Conservation (phyloP, 768 basidiomycete species). For the Pleurotus ostreatus region DNA sequence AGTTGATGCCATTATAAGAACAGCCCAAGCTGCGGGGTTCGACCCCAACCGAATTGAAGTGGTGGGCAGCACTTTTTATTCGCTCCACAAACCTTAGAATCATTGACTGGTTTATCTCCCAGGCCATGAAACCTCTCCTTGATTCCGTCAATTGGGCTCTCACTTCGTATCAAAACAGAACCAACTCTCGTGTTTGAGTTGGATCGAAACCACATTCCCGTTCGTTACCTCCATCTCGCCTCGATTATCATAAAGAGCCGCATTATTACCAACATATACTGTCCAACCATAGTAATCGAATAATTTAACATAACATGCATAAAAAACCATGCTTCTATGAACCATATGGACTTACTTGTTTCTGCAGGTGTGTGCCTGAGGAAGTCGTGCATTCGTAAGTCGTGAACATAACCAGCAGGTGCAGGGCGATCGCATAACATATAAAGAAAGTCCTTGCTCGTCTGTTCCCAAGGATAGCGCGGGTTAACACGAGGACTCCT, state of each 20-base stretch:
- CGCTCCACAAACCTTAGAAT: neutral
- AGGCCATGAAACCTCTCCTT: constrained; percentile 78
- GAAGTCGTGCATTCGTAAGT: constrained; percentile 68
- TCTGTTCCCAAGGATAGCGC: constrained; percentile 83
- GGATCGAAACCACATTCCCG: constrained; percentile 9
- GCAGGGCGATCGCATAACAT: constrained; percentile 76
- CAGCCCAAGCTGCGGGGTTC: constrained; percentile 56
- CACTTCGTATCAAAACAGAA: constrained; percentile 42
- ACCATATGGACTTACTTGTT: constrained; percentile 46
- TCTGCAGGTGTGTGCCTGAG: constrained; percentile 44
- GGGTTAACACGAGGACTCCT: constrained; percentile 79
- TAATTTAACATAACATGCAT: constrained; percentile 9
- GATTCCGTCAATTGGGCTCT: constrained; percentile 74
- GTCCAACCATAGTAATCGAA: constrained; percentile 8
- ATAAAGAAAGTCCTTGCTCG: constrained; percentile 89
- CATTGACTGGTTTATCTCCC: neutral
- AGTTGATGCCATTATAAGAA: constrained; percentile 68
- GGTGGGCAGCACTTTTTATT: constrained; percentile 39
- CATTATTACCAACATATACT: constrained; percentile 11
- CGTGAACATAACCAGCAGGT: constrained; percentile 78
- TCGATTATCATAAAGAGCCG: constrained; percentile 14
- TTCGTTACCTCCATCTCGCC: constrained; percentile 4
- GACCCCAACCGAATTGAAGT: constrained; percentile 59
- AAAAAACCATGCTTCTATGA: constrained; percentile 21
- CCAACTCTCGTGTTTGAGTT: constrained; percentile 7